Evolutionary conservation across 2,329 filamentous ascomycete genomes (phyloP).

Genomic region (Penicillium sp.): DNA sequence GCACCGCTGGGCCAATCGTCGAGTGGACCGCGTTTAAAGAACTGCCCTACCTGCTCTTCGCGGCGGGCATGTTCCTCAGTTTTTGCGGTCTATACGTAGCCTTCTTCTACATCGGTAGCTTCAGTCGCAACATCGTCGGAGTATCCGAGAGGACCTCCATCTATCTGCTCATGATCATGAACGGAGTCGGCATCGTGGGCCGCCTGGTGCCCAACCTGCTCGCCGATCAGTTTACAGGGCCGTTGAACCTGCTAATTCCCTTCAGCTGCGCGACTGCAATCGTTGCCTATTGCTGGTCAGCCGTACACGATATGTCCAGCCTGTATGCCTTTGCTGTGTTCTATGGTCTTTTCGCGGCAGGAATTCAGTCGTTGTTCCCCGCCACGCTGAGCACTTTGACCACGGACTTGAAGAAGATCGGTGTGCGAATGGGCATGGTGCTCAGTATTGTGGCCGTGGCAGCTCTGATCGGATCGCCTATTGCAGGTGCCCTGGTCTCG

Average conservation of each 20-base stretch:
- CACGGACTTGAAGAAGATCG: slow-evolving; percentile 52
- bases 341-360: slow-evolving; percentile 64
- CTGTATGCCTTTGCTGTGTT: slow-evolving; percentile 63
- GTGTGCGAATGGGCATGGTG: slow-evolving; percentile 58
- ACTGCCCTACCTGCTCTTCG: slow-evolving; percentile 45
- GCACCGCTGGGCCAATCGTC: slow-evolving; percentile 51
- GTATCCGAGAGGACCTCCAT: slow-evolving; percentile 50
- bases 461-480: slow-evolving; percentile 54
- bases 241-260: slow-evolving; percentile 61
- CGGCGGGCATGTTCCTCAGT: slow-evolving; percentile 44
- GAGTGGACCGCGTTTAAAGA: slow-evolving; percentile 54
- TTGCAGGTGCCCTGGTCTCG: slow-evolving; percentile 54
- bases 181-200: slow-evolving; percentile 59
- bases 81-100: slow-evolving; percentile 56
- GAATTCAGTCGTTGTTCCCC: slow-evolving; percentile 65
- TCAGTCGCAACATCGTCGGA: slow-evolving; percentile 40
- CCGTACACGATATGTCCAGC: slow-evolving; percentile 48
- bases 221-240: slow-evolving; percentile 57
- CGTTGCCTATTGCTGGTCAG: slow-evolving; percentile 57
- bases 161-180: slow-evolving; percentile 63
- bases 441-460: slow-evolving; percentile 55
- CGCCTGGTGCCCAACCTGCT: slow-evolving; percentile 58
- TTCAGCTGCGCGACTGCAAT: slow-evolving; percentile 43
- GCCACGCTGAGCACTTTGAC: slow-evolving; percentile 58
- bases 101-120: slow-evolving; percentile 50